These are phyloP conservation scores for Trametes polyzona DNA, from an alignment of 1,284 basidiomycete genomes.

Conservation along the genomic window DNA sequence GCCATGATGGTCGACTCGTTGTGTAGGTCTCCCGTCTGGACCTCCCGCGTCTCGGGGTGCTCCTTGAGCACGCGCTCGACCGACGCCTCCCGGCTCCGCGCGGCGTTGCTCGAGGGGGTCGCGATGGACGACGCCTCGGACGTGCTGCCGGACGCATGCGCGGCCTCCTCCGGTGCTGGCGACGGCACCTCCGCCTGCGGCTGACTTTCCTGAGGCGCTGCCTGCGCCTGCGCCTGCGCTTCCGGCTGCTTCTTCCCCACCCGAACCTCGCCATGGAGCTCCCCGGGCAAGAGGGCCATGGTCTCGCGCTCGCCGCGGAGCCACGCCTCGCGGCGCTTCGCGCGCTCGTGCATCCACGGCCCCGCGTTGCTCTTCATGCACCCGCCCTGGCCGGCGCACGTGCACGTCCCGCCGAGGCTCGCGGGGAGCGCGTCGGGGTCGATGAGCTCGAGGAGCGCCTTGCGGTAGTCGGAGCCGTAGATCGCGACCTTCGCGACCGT, in stretches of 20 bases:
- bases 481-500: constrained; percentile 69
- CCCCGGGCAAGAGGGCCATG: constrained; percentile 26
- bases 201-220: no score
- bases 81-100: constrained; percentile 13
- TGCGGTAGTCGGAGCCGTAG: constrained; percentile 59
- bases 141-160: not conserved
- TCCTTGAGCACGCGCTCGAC: constrained; percentile 20
- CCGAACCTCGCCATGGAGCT: constrained; percentile 5
- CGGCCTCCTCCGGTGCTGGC: not conserved
- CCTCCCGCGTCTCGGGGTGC: constrained; percentile 26
- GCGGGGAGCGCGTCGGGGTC: constrained; percentile 55
- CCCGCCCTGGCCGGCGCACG: constrained; percentile 55
- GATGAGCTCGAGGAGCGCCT: constrained; percentile 56
- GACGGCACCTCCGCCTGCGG: no score
- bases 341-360: constrained; percentile 68
- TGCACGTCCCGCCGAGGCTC: constrained; percentile 53
- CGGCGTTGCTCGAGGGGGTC: constrained; percentile 3
- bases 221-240: no score
- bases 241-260: not conserved
- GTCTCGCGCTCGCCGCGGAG: constrained; percentile 32
- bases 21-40: constrained; percentile 25
- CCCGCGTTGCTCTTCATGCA: constrained; percentile 66
- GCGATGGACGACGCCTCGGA: constrained; percentile 18
- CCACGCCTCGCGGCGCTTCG: constrained; percentile 52
- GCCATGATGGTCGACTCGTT: not conserved